These are phyloP conservation scores for Ormosia emarginata DNA, from an alignment of 306 rosid species.

Conservation along the genomic window DNA sequence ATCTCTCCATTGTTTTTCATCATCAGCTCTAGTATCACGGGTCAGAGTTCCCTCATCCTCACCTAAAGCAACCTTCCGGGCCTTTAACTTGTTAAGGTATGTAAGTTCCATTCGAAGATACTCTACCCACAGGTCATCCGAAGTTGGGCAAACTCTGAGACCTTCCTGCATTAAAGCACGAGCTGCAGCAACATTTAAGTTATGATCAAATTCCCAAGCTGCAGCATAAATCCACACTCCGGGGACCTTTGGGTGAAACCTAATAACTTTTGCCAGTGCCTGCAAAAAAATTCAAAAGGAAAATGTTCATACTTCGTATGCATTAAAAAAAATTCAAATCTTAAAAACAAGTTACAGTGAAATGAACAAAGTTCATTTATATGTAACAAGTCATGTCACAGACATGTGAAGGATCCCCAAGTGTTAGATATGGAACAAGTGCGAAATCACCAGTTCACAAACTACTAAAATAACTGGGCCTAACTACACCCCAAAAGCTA, in stretches of 20 bases:
- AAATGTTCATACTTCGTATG: neutral
- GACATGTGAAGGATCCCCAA: too few relatives aligned
- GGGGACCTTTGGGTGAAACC: slow-evolving; percentile 87
- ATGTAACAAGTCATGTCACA: neutral
- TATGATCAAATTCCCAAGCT: slow-evolving; percentile 95
- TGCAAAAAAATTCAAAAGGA: slow-evolving; percentile 17
- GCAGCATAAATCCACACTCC: slow-evolving; percentile 97
- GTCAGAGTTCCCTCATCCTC: slow-evolving; percentile 71
- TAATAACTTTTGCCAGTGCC: slow-evolving; percentile 72
- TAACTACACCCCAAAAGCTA: too few relatives aligned
- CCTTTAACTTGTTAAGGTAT: slow-evolving; percentile 75
- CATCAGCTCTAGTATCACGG: slow-evolving; percentile 35
- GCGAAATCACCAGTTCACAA: neutral
- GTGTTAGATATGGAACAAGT: too few relatives aligned
- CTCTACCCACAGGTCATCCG: slow-evolving; percentile 93
- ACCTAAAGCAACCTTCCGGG: slow-evolving; percentile 91
- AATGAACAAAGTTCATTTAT: neutral
- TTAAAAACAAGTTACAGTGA: neutral
- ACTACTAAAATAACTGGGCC: too few relatives aligned
- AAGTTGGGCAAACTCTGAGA: slow-evolving; percentile 68
- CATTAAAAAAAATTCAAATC: neutral
- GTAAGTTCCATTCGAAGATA: slow-evolving; percentile 96
- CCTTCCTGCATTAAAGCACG: slow-evolving; percentile 91
- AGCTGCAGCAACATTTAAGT: slow-evolving; percentile 72
- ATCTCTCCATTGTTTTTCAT: slow-evolving; percentile 76